phyloP scores from a whole-genome alignment of 2,329 filamentous ascomycete genomes.

The Paecilomyces dactylethromorphus region DNA sequence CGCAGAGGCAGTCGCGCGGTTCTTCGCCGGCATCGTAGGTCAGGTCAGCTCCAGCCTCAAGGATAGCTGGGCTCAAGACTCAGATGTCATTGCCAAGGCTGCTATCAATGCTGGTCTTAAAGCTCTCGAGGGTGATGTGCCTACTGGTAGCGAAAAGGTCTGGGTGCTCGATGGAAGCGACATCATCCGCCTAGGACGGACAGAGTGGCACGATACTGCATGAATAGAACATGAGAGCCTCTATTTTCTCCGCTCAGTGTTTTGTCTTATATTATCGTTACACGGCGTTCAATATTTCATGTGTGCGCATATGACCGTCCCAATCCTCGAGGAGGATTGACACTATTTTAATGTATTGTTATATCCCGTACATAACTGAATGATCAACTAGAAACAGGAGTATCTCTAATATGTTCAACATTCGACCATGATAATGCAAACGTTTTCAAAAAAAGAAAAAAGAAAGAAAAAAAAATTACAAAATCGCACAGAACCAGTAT shows the following conservation, averaged over 20 bases:
- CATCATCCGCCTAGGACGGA: conserved; percentile 26
- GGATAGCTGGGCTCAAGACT: conserved; percentile 67
- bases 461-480: too few species aligned
- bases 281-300: too few species aligned
- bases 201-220: conserved; percentile 14
- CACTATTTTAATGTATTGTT: not conserved
- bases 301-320: too few species aligned
- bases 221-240: conserved; percentile 9
- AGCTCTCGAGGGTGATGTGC: conserved; percentile 33
- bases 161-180: conserved; percentile 31
- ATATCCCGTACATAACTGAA: not conserved
- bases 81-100: conserved; percentile 56
- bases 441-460: not conserved
- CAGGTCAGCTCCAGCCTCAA: conserved; percentile 47
- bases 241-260: not conserved
- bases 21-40: conserved; percentile 51
- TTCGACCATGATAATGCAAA: not conserved
- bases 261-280: too few species aligned
- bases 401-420: not conserved
- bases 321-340: not conserved
- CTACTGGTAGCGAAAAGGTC: conserved; percentile 33
- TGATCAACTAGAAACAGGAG: not conserved
- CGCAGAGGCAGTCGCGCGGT: conserved; percentile 52
- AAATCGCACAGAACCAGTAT: not conserved
- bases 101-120: conserved; percentile 31